These are phyloP conservation scores for Syncephalastrum monosporum DNA, from an alignment of 371 early-diverging fungal genomes.

Conservation along the genomic window DNA sequence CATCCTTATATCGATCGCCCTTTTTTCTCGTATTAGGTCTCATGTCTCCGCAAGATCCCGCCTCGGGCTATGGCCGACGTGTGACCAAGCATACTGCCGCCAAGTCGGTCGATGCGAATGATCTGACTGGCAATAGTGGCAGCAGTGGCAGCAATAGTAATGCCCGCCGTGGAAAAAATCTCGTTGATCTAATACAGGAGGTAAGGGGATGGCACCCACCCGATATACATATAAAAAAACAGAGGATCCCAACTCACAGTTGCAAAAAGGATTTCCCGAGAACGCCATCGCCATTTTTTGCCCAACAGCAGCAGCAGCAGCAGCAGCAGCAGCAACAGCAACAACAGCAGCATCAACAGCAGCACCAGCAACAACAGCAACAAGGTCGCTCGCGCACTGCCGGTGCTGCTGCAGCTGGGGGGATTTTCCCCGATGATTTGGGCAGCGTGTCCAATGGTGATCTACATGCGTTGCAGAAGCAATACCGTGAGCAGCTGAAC, in stretches of 20 bases:
- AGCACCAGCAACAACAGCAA: conserved; percentile 34
- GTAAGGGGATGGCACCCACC: conserved; percentile 15
- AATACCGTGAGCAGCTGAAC: conserved; percentile 20
- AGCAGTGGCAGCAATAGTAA: too few relatives aligned
- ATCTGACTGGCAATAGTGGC: too few relatives aligned
- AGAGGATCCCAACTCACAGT: background rate
- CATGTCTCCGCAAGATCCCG: conserved; percentile 4
- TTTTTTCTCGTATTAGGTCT: background rate
- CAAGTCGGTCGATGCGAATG: too few relatives aligned
- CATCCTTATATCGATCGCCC: too few relatives aligned
- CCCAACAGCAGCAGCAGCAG: conserved; percentile 56
- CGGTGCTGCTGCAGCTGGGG: conserved; percentile 29
- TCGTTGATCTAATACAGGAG: conserved; percentile 40
- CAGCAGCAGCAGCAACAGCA: conserved; percentile 44
- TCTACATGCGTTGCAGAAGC: conserved; percentile 29
- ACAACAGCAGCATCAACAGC: conserved; percentile 19
- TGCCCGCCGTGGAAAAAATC: conserved; percentile 26
- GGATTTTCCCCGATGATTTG: conserved; percentile 20
- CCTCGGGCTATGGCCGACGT: conserved; percentile 9
- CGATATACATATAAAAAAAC: too few relatives aligned
- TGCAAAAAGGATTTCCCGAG: conserved; percentile 70
- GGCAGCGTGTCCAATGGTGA: conserved; percentile 20
- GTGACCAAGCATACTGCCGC: conserved; percentile 13
- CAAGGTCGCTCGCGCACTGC: conserved; percentile 50
- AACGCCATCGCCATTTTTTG: conserved; percentile 83